Evolutionary conservation across 1,284 basidiomycete species (phyloP).

Genomic region (Pseudozyma sp.): DNA sequence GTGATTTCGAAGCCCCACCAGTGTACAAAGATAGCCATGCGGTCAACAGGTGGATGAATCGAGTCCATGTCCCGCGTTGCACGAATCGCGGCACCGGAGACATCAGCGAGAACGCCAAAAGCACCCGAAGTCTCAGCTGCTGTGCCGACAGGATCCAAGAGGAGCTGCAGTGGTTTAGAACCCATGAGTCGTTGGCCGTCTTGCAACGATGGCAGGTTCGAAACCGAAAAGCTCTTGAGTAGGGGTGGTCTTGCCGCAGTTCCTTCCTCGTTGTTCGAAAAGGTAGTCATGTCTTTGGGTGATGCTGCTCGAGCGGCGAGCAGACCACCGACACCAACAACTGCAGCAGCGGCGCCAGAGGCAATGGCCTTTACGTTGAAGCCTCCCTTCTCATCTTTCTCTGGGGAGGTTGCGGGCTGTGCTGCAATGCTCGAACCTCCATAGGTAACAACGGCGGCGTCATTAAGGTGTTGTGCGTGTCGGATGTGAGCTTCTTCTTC

Average conservation of each 20-base stretch:
- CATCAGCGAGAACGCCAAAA: slow-evolving; percentile 53
- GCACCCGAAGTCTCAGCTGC: slow-evolving; percentile 49
- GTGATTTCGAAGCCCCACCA: slow-evolving; percentile 67
- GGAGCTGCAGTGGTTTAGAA: slow-evolving; percentile 48
- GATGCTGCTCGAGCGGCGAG: slow-evolving; percentile 13
- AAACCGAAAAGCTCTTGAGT: slow-evolving; percentile 39
- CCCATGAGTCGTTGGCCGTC: slow-evolving; percentile 44
- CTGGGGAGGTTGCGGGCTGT: background rate
- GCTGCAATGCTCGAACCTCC: background rate
- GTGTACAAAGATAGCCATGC: slow-evolving; percentile 63
- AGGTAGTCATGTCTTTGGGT: background rate
- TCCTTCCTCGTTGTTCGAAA: background rate
- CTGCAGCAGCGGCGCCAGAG: slow-evolving; percentile 34
- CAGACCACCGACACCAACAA: slow-evolving; percentile 32
- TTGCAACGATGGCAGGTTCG: slow-evolving; percentile 32
- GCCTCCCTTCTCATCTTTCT: background rate
- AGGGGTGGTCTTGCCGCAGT: slow-evolving; percentile 17
- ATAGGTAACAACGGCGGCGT: slow-evolving; percentile 5
- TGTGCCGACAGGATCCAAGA: slow-evolving; percentile 42
- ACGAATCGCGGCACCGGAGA: slow-evolving; percentile 49
- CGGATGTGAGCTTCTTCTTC: slow-evolving; percentile 47
- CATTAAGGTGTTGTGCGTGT: slow-evolving; percentile 39
- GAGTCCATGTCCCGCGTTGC: slow-evolving; percentile 44
- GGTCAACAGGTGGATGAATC: slow-evolving; percentile 57
- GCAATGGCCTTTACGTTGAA: slow-evolving; percentile 18